A percentile compares a stretch with the other conserved stretches of the same genome.
phyloP scores from a whole-genome alignment of 2,329 filamentous ascomycete species.

The Stachybotrys elegans region DNA sequence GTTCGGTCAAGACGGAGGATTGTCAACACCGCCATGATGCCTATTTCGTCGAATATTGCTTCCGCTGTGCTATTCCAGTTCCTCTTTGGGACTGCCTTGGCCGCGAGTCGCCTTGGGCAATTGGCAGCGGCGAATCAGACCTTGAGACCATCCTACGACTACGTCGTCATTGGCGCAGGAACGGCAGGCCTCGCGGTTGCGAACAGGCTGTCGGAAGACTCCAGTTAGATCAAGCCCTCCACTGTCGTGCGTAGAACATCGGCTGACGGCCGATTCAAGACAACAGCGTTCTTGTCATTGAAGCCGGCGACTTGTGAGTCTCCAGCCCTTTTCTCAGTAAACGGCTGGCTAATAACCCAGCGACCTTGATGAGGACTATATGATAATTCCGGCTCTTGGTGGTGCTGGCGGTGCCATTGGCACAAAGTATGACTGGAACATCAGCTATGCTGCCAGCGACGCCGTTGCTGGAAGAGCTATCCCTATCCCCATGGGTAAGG shows the following conservation, averaged over 20 bases:
- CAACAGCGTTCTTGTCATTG: constrained; percentile 13
- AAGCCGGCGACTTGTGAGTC: constrained; percentile 16
- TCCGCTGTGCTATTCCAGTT: too few species aligned
- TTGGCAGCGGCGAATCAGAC: too few species aligned
- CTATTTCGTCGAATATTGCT: too few species aligned
- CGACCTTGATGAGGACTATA: constrained; percentile 12
- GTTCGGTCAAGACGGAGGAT: too few species aligned
- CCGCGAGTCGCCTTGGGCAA: too few species aligned
- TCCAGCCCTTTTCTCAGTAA: background rate
- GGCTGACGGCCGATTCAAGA: constrained; percentile 3
- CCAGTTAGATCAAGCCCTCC: constrained; percentile 5
- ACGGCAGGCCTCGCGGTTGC: constrained; percentile 15
- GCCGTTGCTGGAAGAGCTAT: constrained; percentile 11
- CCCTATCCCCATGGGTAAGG: constrained; percentile 19
- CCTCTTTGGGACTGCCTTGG: too few species aligned
- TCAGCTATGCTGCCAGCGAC: constrained; percentile 8
- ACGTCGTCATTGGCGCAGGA: constrained; percentile 14
- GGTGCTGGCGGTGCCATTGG: constrained; percentile 16
- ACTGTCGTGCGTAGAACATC: background rate
- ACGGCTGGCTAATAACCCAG: constrained; percentile 5
- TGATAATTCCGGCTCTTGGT: constrained; percentile 15
- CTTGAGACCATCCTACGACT: constrained; percentile 9
- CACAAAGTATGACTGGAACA: constrained; percentile 18
- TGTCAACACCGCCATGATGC: too few species aligned
- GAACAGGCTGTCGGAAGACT: constrained; percentile 13